A percentile compares a stretch with the other conserved stretches of the same genome.
Conservation (phyloP, 1,139 yeast species). For the Hyphopichia fennica region DNA sequence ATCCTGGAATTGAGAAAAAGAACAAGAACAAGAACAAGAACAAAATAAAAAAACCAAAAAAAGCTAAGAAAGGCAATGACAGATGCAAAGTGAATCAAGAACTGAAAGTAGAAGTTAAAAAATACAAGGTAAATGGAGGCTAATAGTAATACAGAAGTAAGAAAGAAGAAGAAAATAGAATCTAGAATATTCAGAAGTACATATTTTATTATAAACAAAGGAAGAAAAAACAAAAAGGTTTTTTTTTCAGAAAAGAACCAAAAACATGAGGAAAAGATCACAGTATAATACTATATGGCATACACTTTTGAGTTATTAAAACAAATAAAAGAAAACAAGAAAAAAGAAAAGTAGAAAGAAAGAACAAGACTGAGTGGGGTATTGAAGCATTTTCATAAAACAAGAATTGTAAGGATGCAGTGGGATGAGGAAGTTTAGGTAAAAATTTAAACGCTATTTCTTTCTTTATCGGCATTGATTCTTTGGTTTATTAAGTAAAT, state of each 20-base stretch:
- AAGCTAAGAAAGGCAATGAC: background rate
- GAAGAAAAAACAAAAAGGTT: background rate
- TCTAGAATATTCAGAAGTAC: conserved; percentile 5
- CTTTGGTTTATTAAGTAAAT: conserved; percentile 74
- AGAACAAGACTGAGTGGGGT: no score
- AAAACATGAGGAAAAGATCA: no score
- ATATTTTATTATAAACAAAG: conserved; percentile 3
- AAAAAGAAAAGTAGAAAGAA: background rate
- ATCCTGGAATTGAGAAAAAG: background rate
- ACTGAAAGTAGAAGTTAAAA: background rate
- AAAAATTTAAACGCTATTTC: conserved; percentile 21
- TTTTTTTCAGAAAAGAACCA: no score
- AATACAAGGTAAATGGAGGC: background rate
- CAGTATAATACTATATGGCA: background rate
- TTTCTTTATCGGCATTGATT: conserved; percentile 63
- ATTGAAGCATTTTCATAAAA: no score
- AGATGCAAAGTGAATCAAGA: background rate
- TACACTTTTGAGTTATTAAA: background rate
- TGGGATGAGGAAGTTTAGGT: no score
- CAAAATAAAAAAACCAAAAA: background rate
- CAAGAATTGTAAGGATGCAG: background rate
- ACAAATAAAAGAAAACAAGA: background rate
- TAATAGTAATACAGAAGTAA: background rate
- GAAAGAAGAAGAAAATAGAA: background rate
- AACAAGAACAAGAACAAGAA: background rate